Conservation (phyloP, 306 rosid genomes). For the cucumber (Cucumis sativus) region DNA sequence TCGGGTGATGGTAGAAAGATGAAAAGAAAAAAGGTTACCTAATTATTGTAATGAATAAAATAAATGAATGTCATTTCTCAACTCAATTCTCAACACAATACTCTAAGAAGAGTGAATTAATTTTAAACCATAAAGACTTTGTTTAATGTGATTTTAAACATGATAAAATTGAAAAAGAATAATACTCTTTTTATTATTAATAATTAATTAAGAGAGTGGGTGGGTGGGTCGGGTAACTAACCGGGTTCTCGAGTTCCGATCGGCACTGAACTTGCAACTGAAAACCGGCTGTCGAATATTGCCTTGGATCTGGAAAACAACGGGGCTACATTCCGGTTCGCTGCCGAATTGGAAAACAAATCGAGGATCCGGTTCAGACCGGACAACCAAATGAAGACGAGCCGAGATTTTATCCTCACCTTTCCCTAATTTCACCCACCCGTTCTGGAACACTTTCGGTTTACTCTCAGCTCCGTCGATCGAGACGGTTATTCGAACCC, state of each 20-base stretch:
- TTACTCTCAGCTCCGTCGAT: conserved; percentile 14
- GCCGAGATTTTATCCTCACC: conserved; percentile 26
- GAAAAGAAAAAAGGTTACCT: not conserved
- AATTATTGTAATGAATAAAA: not conserved
- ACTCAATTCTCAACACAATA: too few relatives aligned
- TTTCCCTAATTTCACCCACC: conserved; percentile 57
- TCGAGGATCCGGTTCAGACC: conserved; percentile 81
- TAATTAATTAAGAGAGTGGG: not conserved
- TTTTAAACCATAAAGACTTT: too few relatives aligned
- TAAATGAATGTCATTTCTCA: too few relatives aligned
- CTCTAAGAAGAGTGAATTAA: too few relatives aligned
- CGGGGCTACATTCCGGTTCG: conserved; percentile 94
- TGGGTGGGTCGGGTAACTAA: conserved; percentile 10
- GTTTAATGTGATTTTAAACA: too few relatives aligned
- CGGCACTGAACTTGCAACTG: conserved; percentile 88
- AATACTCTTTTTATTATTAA: too few relatives aligned
- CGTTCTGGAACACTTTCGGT: conserved; percentile 35
- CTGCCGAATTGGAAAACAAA: conserved; percentile 83
- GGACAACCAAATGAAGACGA: conserved; percentile 44
- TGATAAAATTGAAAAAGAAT: too few relatives aligned
- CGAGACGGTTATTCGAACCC: conserved; percentile 29
- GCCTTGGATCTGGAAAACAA: conserved; percentile 78
- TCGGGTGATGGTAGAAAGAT: not conserved
- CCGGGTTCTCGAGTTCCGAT: conserved; percentile 72
- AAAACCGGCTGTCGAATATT: conserved; percentile 79